These are phyloP conservation scores for Leucogyrophana mollusca DNA, from an alignment of 768 basidiomycete genomes.

Conservation along the genomic window DNA sequence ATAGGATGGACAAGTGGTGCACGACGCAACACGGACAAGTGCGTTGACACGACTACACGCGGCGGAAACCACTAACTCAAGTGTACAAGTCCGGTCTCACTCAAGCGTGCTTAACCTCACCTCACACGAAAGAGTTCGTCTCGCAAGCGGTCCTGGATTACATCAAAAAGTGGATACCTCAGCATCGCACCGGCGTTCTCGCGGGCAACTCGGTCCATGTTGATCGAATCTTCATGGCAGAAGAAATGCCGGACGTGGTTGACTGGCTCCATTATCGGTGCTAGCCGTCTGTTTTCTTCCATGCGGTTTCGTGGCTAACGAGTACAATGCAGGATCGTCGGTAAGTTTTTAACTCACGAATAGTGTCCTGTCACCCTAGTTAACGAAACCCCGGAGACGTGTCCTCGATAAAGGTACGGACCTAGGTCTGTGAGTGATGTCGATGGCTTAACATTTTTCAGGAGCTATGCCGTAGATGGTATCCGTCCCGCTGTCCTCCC, in stretches of 20 bases:
- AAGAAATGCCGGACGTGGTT: constrained; percentile 78
- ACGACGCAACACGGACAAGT: constrained; percentile 76
- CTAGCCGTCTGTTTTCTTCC: constrained; percentile 5
- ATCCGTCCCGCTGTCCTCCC: constrained; percentile 33
- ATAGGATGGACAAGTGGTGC: constrained; percentile 90
- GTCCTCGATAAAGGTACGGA: constrained; percentile 71
- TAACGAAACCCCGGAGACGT: constrained; percentile 54
- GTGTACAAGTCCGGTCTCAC: constrained; percentile 74
- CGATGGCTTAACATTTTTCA: constrained; percentile 23
- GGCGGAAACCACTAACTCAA: neutral
- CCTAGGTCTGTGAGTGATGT: neutral
- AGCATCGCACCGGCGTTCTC: constrained; percentile 58
- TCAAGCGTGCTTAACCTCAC: constrained; percentile 71
- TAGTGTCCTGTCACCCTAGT: constrained; percentile 1
- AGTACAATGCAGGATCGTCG: constrained; percentile 55
- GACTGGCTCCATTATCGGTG: constrained; percentile 85
- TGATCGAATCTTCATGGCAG: constrained; percentile 68
- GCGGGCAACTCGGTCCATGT: constrained; percentile 88
- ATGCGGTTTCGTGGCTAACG: constrained; percentile 3
- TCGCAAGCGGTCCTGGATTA: constrained; percentile 64
- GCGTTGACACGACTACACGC: constrained; percentile 17
- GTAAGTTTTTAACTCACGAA: constrained; percentile 39
- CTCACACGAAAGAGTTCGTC: constrained; percentile 60
- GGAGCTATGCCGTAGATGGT: constrained; percentile 81
- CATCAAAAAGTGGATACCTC: constrained; percentile 83